phyloP scores from a whole-genome alignment of 2,329 filamentous ascomycete species.

The Ceratocystis cubensis region DNA sequence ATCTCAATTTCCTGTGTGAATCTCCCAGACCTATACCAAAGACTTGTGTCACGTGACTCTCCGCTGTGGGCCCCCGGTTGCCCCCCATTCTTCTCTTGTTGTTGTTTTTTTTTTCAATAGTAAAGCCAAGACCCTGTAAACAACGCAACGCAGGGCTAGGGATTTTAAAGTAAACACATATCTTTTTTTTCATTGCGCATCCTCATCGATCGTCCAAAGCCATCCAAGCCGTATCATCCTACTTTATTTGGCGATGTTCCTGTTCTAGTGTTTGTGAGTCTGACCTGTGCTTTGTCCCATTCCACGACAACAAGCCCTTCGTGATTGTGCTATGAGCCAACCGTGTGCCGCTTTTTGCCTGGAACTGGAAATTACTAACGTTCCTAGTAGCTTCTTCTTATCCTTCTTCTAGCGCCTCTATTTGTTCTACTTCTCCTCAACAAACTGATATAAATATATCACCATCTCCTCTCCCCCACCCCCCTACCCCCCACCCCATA shows the following conservation, averaged over 20 bases:
- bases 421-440: too few relatives aligned
- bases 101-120: neutral
- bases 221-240: neutral
- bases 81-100: neutral
- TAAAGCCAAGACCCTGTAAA: neutral
- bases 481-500: too few relatives aligned
- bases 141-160: neutral
- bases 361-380: neutral
- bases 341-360: neutral
- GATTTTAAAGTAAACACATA: neutral
- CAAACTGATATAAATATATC: too few relatives aligned
- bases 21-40: neutral
- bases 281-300: neutral
- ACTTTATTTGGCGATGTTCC: neutral
- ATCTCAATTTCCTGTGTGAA: neutral
- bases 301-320: neutral
- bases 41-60: neutral
- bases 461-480: too few relatives aligned
- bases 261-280: neutral
- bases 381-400: constrained; percentile 1
- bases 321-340: neutral
- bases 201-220: neutral
- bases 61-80: neutral
- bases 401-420: too few relatives aligned
- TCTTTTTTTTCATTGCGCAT: neutral